Evolutionary conservation across 108 stramenopile species (phyloP).

Genomic region (Fragilaria crotonensis): DNA sequence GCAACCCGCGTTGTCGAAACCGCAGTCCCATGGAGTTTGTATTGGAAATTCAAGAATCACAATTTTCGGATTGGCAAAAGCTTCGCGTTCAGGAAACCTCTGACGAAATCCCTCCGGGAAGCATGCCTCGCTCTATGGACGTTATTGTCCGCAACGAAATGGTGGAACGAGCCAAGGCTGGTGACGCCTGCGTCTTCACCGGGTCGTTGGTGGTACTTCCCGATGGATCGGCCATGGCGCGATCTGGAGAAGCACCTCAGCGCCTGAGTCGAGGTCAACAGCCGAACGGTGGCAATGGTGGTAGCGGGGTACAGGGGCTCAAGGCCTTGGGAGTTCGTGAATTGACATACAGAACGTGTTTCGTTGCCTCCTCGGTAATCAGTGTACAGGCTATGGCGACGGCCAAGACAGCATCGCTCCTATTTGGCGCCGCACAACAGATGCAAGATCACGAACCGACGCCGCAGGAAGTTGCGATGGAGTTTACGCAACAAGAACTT

Average conservation of each 20-base stretch:
- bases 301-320: slow-evolving; percentile 88
- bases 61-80: slow-evolving; percentile 97
- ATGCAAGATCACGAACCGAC: slow-evolving; percentile 48
- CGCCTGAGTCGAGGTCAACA: slow-evolving; percentile 13
- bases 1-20: slow-evolving; percentile 85
- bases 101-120: slow-evolving; percentile 96
- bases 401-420: slow-evolving; percentile 30
- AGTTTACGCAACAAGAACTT: slow-evolving; percentile 81
- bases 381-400: slow-evolving; percentile 47
- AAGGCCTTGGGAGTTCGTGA: slow-evolving; percentile 90
- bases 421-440: slow-evolving; percentile 21
- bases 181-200: slow-evolving; percentile 87
- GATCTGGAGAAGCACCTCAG: slow-evolving; percentile 77
- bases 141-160: slow-evolving; percentile 92
- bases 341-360: slow-evolving; percentile 93
- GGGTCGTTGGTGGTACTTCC: slow-evolving; percentile 92
- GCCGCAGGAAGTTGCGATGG: slow-evolving; percentile 73
- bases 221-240: slow-evolving; percentile 83
- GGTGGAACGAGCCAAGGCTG: slow-evolving; percentile 97
- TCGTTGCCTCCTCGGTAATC: slow-evolving; percentile 85
- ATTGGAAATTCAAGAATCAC: slow-evolving; percentile 54
- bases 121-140: slow-evolving; percentile 94
- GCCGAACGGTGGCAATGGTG: slow-evolving; percentile 26
- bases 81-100: slow-evolving; percentile 97
- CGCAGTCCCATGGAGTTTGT: slow-evolving; percentile 56